Base-by-base conservation (phyloP, 192 early-diverging fungal species). In the Entomortierella chlamydospora region DNA sequence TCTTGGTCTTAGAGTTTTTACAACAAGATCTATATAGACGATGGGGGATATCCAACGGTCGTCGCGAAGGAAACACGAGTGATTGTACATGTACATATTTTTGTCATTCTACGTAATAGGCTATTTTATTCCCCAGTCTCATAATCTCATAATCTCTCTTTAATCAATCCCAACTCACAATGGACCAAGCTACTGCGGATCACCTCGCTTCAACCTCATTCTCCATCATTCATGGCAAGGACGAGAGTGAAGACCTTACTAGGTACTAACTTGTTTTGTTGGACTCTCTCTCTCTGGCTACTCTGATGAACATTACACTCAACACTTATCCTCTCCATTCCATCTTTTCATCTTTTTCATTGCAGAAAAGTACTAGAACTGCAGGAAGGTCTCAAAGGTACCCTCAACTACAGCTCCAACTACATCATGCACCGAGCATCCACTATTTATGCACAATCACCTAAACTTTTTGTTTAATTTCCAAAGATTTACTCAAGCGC, bases 381-480 rank as follows among this genome's bases (percentile, higher is more conserved):
- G 0, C 76, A 79, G 25, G 76, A 79, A 58, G 76, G 76, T 15
- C 62, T 79, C 45, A 64, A 60, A 61, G 76, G 76, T 79, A 79
- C 2, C 39, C 6, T 9, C 45, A 47, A 47, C 15, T 4, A 3
- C 45, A 47, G 4, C 20, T 5, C 45, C 31, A 51, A 12, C 31
- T 8, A 22, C 1, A 0, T 23, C 29, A 54, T 31, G n/a, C n/a
- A n/a, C n/a, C n/a, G n/a, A n/a, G n/a, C n/a, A n/a, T n/a, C n/a
- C n/a, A n/a, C n/a, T n/a, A n/a, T n/a, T n/a, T n/a, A n/a, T n/a
- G n/a, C n/a, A n/a, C n/a, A n/a, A n/a, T n/a, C n/a, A n/a, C n/a
- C n/a, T n/a, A n/a, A n/a, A n/a, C n/a, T n/a, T n/a, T n/a, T n/a
- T n/a, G n/a, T 37, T 10, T 37, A 37, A 37, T 47, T 47, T 2